Evolutionary conservation across 225 moss, liverwort and hornwort species (phyloP), one percentile per base, ranked within the genome.

Genomic region (Anthoceros angustus): DNA sequence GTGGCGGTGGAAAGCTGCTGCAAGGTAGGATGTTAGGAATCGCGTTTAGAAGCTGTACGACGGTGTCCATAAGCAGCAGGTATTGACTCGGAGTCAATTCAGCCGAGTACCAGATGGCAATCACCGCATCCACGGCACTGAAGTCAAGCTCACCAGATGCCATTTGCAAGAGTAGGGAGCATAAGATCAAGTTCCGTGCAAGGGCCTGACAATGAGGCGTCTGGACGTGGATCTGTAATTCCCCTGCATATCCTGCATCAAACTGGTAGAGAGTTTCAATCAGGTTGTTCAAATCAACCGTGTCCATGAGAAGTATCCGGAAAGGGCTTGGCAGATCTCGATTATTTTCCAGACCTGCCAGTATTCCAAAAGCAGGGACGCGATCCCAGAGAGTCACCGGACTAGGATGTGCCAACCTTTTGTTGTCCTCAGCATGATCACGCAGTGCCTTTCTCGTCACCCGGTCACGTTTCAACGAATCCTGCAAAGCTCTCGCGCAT

Each of bases 231-330:
- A 55, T 7, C 12, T 18, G 18, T 55, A 55, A 18, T 20, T 55
- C 55, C 7, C 55, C 55, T 9, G 8, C 7, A 20, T 18, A 55
- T 3, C 23, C 23, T 18, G 6, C 7, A 55, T 55, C 55, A 18
- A 55, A 12, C 55, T 55, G 55, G 55, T 55, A 12, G n/a, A 55
- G 55, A 23, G 55, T 55, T 55, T 55, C 55, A 55, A 55, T 55
- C 55, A 55, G 3, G 14, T 55, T 55, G 18, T 55, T 55, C 55
- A 55, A 4, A 55, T 55, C 55, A 55, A 18, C 18, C 18, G n/a
- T 18, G 23, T 55, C 18, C 6, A 20, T 1, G 55, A 55, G 23
- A 12, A 55, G 55, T 55, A 55, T 18, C 7, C 55, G 55, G n/a
- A 55, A 55, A 23, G 55, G 55, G 14, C 23, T 55, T 18, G 55